A percentile compares a stretch with the other conserved stretches of the same genome.
Conservation (phyloP, 192 early-diverging fungal species). For the Spinellus fusiger region DNA sequence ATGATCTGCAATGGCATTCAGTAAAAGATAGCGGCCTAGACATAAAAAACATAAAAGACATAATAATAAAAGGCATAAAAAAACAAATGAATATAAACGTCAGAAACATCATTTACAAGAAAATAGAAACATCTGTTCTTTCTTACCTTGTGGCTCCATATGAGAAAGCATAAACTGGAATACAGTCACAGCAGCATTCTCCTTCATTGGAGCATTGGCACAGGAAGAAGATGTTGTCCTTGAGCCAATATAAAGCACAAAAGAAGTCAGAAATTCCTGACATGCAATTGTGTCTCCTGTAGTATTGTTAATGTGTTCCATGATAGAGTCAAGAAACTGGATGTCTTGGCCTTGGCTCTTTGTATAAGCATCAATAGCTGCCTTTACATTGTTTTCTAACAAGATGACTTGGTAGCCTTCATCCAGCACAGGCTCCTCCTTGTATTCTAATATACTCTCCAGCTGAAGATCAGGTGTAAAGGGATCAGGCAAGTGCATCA, state of each 20-base stretch:
- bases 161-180: slow-evolving; percentile 61
- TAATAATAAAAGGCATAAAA: slow-evolving; percentile 2
- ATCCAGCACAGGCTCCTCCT: slow-evolving; percentile 74
- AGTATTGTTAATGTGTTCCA: slow-evolving; percentile 41
- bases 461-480: slow-evolving; percentile 91
- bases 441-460: slow-evolving; percentile 79
- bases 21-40: slow-evolving; percentile 67
- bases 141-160: slow-evolving; percentile 6
- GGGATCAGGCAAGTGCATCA: slow-evolving; percentile 94
- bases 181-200: slow-evolving; percentile 69
- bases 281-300: slow-evolving; percentile 32
- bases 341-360: slow-evolving; percentile 37
- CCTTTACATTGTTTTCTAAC: slow-evolving; percentile 51
- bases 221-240: slow-evolving; percentile 52
- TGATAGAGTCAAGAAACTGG: slow-evolving; percentile 51
- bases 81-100: background rate
- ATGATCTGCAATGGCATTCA: slow-evolving; percentile 93
- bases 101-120: background rate
- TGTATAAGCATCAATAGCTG: slow-evolving; percentile 67
- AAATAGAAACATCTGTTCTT: too few species aligned
- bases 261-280: slow-evolving; percentile 76
- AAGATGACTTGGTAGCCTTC: slow-evolving; percentile 70
- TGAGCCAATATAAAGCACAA: slow-evolving; percentile 87
- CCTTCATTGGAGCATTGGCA: slow-evolving; percentile 36
- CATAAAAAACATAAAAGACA: background rate